Conservation (phyloP, 2,329 filamentous ascomycete species). For the Pseudogymnoascus sp. region DNA sequence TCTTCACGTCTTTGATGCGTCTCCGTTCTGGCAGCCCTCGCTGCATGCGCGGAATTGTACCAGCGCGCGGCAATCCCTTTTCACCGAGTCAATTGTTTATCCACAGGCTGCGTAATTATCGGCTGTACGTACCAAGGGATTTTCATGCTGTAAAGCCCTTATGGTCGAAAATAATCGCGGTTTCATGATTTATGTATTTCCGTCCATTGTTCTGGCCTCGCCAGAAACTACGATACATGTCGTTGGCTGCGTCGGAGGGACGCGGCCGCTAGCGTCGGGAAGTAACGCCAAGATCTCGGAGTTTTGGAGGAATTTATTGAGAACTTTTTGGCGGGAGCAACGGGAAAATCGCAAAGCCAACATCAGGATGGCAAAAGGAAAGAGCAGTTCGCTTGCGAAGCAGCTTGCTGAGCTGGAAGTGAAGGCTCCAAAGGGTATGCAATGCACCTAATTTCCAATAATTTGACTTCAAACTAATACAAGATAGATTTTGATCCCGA, state of each 20-base stretch:
- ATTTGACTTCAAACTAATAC: constrained; percentile 1
- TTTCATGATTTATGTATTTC: constrained; percentile 22
- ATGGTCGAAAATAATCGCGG: constrained; percentile 46
- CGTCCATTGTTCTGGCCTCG: background rate
- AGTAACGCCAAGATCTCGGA: background rate
- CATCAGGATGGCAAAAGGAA: constrained; percentile 40
- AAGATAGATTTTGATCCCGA: constrained; percentile 32
- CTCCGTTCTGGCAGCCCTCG: constrained; percentile 73
- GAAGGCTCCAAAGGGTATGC: constrained; percentile 48
- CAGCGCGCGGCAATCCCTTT: constrained; percentile 77
- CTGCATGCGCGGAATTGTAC: constrained; percentile 65
- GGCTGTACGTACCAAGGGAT: constrained; percentile 59
- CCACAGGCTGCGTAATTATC: background rate
- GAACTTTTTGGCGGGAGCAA: constrained; percentile 7
- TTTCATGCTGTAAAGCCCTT: constrained; percentile 62
- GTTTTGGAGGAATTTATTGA: constrained; percentile 10
- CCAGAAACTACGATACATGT: background rate
- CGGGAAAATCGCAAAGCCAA: background rate
- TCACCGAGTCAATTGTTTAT: background rate
- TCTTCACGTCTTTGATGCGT: constrained; percentile 74
- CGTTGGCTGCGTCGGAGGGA: constrained; percentile 12
- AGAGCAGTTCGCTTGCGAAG: constrained; percentile 41
- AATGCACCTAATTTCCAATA: background rate
- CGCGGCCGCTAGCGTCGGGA: constrained; percentile 14
- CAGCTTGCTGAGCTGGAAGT: constrained; percentile 55